Evolutionary conservation across 176 grass and related monocot genomes (phyloP).

Genomic region (Phyllostachys edulis): DNA sequence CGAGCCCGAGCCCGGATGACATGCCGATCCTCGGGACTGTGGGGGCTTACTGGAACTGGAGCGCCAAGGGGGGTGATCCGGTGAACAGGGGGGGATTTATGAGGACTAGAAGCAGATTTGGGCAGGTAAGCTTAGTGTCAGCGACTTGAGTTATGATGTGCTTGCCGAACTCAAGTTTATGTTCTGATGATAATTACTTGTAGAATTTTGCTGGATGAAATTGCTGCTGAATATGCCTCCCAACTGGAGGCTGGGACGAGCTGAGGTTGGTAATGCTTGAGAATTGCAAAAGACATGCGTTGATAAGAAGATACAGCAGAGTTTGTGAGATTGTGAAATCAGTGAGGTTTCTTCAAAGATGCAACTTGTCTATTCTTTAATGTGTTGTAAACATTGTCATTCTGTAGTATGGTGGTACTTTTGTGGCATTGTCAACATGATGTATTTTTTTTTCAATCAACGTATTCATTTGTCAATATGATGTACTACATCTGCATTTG

Average conservation of each 20-base stretch:
- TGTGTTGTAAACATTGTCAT: slow-evolving; percentile 42
- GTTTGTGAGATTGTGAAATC: slow-evolving; percentile 10
- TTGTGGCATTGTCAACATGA: slow-evolving; percentile 36
- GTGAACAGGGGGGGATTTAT: slow-evolving; percentile 44
- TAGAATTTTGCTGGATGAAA: slow-evolving; percentile 38
- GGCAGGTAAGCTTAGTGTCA: slow-evolving; percentile 32
- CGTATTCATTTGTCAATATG: slow-evolving; percentile 19
- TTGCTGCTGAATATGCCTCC: slow-evolving; percentile 3
- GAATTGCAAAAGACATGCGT: neutral
- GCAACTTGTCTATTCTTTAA: slow-evolving; percentile 38
- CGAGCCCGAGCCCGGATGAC: slow-evolving; percentile 67
- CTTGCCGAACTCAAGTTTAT: neutral
- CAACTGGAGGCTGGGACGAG: neutral
- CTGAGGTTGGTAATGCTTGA: neutral
- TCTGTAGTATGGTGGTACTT: slow-evolving; percentile 32
- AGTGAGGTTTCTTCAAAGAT: slow-evolving; percentile 17
- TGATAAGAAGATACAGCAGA: neutral
- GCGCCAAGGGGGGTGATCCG: slow-evolving; percentile 31
- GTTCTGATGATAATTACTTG: neutral
- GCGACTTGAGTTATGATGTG: neutral
- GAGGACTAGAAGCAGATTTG: slow-evolving; percentile 59
- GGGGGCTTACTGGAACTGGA: slow-evolving; percentile 73
- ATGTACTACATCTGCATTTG: neutral
- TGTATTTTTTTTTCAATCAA: slow-evolving; percentile 13
- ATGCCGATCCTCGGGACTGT: slow-evolving; percentile 88